A percentile compares a stretch with the other conserved stretches of the same genome.
phyloP scores from a whole-genome alignment of 2,329 filamentous ascomycete species.

The Phaeosphaeria sp. region DNA sequence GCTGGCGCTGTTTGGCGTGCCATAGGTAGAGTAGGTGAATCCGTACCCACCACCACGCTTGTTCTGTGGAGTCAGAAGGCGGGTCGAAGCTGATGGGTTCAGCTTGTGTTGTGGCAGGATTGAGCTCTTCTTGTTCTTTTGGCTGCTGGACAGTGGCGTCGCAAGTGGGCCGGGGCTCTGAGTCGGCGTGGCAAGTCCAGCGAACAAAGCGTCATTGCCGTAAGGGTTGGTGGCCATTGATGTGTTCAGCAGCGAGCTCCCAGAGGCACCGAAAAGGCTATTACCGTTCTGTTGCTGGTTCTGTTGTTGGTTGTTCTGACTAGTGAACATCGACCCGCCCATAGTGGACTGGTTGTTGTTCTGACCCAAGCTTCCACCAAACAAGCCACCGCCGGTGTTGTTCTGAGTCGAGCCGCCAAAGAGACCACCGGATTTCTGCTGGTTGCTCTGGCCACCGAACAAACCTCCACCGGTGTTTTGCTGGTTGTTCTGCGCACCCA shows the following conservation, averaged over 20 bases:
- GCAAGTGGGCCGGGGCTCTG: conserved; percentile 86
- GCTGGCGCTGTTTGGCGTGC: conserved; percentile 76
- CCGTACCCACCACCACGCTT: conserved; percentile 78
- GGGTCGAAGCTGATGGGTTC: conserved; percentile 79
- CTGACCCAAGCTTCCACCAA: conserved; percentile 51
- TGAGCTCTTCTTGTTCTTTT: conserved; percentile 78
- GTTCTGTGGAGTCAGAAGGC: conserved; percentile 77
- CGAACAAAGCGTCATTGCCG: conserved; percentile 86
- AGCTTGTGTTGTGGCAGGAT: conserved; percentile 88
- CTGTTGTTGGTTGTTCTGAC: conserved; percentile 52
- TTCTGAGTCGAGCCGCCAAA: conserved; percentile 48
- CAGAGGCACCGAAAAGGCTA: conserved; percentile 62
- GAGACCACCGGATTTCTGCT: conserved; percentile 53
- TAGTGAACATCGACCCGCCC: conserved; percentile 52
- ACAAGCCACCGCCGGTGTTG: conserved; percentile 54
- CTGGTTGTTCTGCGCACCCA: conserved; percentile 39
- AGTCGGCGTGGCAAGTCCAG: conserved; percentile 70
- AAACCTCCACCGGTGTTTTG: conserved; percentile 40
- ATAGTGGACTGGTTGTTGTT: conserved; percentile 47
- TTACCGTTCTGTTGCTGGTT: conserved; percentile 47
- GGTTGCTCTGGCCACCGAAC: conserved; percentile 52
- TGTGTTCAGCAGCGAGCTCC: conserved; percentile 58
- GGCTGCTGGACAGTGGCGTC: conserved; percentile 79
- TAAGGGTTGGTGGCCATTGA: conserved; percentile 79
- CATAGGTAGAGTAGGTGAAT: conserved; percentile 92